Evolutionary conservation across 495 filamentous ascomycete genomes (phyloP).

Genomic region (Daldinia decipiens): DNA sequence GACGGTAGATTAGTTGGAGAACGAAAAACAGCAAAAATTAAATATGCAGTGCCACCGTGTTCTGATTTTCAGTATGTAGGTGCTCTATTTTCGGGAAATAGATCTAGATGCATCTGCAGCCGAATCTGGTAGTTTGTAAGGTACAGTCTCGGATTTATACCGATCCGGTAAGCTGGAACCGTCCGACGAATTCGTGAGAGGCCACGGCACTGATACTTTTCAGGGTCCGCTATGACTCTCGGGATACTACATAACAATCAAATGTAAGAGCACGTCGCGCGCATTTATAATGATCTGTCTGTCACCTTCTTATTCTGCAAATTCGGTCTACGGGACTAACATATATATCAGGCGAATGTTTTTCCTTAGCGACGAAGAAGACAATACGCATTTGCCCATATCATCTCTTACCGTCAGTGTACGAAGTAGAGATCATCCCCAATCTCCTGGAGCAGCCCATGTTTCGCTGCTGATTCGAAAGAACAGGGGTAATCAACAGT

Average conservation of each 20-base stretch:
- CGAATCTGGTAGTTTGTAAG: conserved; percentile 33
- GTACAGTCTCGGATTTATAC: conserved; percentile 13
- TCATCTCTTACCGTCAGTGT: conserved; percentile 5
- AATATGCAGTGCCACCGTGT: conserved; percentile 8
- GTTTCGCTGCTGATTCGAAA: conserved; percentile 36
- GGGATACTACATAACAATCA: conserved; percentile 14
- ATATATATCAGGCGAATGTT: conserved; percentile 2
- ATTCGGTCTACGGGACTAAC: background rate
- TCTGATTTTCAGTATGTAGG: conserved; percentile 5
- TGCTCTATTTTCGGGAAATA: conserved; percentile 9
- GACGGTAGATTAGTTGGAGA: conserved; percentile 2
- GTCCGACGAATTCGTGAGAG: conserved; percentile 14
- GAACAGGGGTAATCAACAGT: conserved; percentile 24
- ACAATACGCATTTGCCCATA: background rate
- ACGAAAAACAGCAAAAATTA: background rate
- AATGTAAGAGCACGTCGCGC: background rate
- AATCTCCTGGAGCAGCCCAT: conserved; percentile 10
- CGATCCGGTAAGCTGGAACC: conserved; percentile 22
- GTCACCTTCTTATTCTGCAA: background rate
- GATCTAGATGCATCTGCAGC: conserved; percentile 32
- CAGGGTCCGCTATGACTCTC: conserved; percentile 12
- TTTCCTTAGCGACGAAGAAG: background rate
- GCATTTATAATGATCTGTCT: too few relatives aligned
- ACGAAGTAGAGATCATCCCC: background rate
- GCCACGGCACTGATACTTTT: conserved; percentile 15